These are phyloP conservation scores for Crithidia acanthocephali DNA, from an alignment of 208 protist species.

Conservation along the genomic window DNA sequence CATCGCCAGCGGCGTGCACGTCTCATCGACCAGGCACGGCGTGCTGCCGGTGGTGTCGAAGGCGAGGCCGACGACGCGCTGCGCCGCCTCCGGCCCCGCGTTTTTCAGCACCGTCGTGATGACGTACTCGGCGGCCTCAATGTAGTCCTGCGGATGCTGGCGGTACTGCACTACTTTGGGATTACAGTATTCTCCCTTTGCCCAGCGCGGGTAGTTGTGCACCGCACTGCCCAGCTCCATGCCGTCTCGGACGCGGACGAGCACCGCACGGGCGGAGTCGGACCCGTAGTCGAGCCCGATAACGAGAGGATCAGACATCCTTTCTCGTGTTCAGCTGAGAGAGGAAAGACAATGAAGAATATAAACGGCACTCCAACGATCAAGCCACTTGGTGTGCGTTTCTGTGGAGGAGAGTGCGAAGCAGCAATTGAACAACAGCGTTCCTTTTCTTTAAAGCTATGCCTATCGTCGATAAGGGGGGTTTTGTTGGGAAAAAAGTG, in stretches of 20 bases:
- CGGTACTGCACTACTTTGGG: slow-evolving; percentile 50
- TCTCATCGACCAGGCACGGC: slow-evolving; percentile 51
- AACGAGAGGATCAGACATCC: slow-evolving; percentile 36
- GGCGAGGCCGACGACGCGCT: slow-evolving; percentile 46
- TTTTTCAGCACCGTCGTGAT: slow-evolving; percentile 37
- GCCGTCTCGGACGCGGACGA: slow-evolving; percentile 48
- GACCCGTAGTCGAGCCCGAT: slow-evolving; percentile 64
- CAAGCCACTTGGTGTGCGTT: too few species aligned
- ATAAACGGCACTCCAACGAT: too few species aligned
- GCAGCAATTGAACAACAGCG: too few species aligned
- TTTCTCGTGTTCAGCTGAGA: not conserved
- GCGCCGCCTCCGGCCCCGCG: slow-evolving; percentile 7
- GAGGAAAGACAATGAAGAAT: not conserved
- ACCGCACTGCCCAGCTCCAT: slow-evolving; percentile 43
- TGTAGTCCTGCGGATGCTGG: slow-evolving; percentile 62
- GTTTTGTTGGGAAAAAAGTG: too few species aligned
- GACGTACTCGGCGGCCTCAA: slow-evolving; percentile 44
- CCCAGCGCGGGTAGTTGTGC: slow-evolving; percentile 49
- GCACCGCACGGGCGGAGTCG: slow-evolving; percentile 55
- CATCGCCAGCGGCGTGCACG: slow-evolving; percentile 46
- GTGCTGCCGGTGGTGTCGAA: slow-evolving; percentile 62
- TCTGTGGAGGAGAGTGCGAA: too few species aligned
- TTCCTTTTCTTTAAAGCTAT: not conserved
- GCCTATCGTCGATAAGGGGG: too few species aligned
- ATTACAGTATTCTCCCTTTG: slow-evolving; percentile 42